These are phyloP conservation scores for Fusarium praegraminearum DNA, from an alignment of 2,329 filamentous ascomycete species.

Conservation along the genomic window DNA sequence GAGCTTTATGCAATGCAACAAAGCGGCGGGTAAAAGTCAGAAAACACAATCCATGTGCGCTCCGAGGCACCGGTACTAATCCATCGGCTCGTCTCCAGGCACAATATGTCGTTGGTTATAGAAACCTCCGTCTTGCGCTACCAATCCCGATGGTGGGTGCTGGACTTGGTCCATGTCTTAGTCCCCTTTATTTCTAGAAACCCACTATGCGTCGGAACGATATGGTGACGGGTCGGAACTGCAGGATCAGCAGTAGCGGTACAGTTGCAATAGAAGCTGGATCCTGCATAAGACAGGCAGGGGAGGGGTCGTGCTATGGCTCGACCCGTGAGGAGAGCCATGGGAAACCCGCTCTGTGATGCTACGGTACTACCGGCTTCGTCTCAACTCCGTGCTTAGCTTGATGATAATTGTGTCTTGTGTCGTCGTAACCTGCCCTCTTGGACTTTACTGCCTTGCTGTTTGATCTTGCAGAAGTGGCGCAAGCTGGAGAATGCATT, in stretches of 20 bases:
- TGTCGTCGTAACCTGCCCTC: constrained; percentile 10
- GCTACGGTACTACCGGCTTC: constrained; percentile 11
- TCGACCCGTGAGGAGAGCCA: constrained; percentile 8
- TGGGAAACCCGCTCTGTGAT: constrained; percentile 16
- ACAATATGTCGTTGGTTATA: constrained; percentile 38
- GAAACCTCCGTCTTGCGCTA: constrained; percentile 21
- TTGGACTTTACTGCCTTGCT: not conserved
- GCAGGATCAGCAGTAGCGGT: constrained; percentile 24
- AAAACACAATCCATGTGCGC: constrained; percentile 2
- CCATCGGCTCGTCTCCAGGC: constrained; percentile 26
- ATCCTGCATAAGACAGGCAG: constrained; percentile 20
- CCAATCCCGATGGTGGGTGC: constrained; percentile 27
- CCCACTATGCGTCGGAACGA: constrained; percentile 30
- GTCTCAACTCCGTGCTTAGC: constrained; percentile 6
- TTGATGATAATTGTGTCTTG: constrained; percentile 8
- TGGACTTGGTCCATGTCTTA: constrained; percentile 38
- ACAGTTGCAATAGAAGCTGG: constrained; percentile 7
- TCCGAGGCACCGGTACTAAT: constrained; percentile 28
- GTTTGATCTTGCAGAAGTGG: constrained; percentile 11
- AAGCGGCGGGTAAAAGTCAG: constrained; percentile 22
- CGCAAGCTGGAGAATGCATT: constrained; percentile 12
- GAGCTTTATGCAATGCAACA: constrained; percentile 26
- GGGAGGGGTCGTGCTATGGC: not conserved
- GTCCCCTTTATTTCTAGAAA: constrained; percentile 42
- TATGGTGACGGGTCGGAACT: constrained; percentile 21